phyloP scores from a whole-genome alignment of 768 basidiomycete genomes.

The Xerocomellus intermedius region DNA sequence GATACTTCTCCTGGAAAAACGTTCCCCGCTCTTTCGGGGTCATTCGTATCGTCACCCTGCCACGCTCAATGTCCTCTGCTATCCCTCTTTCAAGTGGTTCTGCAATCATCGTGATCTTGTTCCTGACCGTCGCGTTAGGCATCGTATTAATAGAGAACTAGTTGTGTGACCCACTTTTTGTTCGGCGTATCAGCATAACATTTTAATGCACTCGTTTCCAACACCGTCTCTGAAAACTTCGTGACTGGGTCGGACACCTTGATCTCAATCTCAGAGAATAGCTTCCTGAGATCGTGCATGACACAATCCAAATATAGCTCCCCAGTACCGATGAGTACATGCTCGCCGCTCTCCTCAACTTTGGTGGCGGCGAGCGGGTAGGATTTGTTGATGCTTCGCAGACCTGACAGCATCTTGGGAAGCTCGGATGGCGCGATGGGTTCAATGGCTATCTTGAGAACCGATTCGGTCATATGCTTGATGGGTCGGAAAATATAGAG shows the following conservation, averaged over 20 bases:
- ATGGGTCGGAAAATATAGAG: conserved; percentile 94
- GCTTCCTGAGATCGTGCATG: conserved; percentile 88
- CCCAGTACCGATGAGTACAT: conserved; percentile 94
- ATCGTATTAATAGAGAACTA: conserved; percentile 1
- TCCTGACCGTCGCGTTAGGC: conserved; percentile 50
- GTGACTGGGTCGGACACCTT: conserved; percentile 99
- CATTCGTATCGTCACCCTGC: conserved; percentile 93
- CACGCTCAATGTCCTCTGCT: conserved; percentile 94
- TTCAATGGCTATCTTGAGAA: conserved; percentile 97
- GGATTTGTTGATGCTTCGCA: conserved; percentile 96
- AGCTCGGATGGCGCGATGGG: conserved; percentile 97
- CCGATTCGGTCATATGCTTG: conserved; percentile 95
- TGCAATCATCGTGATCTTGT: conserved; percentile 98
- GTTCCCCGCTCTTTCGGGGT: conserved; percentile 91
- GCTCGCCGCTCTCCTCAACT: conserved; percentile 98
- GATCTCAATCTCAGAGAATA: conserved; percentile 99
- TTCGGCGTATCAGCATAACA: conserved; percentile 99
- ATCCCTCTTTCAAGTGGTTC: conserved; percentile 95
- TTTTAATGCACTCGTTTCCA: conserved; percentile 96
- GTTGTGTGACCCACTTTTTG: conserved; percentile 70
- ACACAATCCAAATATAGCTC: conserved; percentile 96
- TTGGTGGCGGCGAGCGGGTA: conserved; percentile 94
- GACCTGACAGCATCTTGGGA: conserved; percentile 96
- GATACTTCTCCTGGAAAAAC: conserved; percentile 96
- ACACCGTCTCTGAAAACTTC: conserved; percentile 96